phyloP scores from a whole-genome alignment of 306 rosid genomes.

The Morella rubra region DNA sequence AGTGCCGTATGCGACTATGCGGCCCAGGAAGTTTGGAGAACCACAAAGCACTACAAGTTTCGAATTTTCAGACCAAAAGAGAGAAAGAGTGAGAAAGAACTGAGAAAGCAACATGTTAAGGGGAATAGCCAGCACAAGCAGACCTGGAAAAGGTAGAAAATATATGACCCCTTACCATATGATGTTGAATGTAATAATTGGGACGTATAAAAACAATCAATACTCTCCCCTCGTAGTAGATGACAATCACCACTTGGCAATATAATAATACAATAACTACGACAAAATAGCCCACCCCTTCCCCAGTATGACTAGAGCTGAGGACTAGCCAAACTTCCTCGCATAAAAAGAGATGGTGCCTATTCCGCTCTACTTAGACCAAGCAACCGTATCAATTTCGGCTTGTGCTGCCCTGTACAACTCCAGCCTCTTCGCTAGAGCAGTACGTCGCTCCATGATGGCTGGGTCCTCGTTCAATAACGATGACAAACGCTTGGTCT shows the following conservation, averaged over 20 bases:
- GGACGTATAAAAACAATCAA: neutral
- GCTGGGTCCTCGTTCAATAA: conserved; percentile 94
- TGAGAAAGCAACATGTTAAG: too few relatives aligned
- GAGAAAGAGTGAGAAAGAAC: too few relatives aligned
- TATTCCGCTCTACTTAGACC: conserved; percentile 68
- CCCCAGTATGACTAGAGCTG: conserved; percentile 4
- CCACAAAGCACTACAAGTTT: too few relatives aligned
- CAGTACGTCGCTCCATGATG: conserved; percentile 78
- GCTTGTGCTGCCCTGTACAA: conserved; percentile 86
- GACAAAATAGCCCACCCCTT: neutral
- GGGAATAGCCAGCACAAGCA: neutral
- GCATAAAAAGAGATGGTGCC: conserved; percentile 6
- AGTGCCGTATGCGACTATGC: too few relatives aligned
- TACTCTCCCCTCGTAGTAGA: conserved; percentile 14
- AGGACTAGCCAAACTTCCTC: conserved; percentile 22
- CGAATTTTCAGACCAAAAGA: too few relatives aligned
- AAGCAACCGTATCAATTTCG: conserved; percentile 83
- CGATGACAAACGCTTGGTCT: conserved; percentile 71
- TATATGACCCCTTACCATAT: neutral
- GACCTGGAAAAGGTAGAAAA: neutral
- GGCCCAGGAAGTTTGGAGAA: too few relatives aligned
- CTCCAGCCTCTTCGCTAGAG: conserved; percentile 80
- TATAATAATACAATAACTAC: conserved; percentile 9
- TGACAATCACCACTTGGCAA: conserved; percentile 16
- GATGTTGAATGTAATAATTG: conserved; percentile 2